Evolutionary conservation across 176 grass and related monocot species (phyloP), one percentile per base, ranked within the genome.

Genomic region (Ensete glaucum): DNA sequence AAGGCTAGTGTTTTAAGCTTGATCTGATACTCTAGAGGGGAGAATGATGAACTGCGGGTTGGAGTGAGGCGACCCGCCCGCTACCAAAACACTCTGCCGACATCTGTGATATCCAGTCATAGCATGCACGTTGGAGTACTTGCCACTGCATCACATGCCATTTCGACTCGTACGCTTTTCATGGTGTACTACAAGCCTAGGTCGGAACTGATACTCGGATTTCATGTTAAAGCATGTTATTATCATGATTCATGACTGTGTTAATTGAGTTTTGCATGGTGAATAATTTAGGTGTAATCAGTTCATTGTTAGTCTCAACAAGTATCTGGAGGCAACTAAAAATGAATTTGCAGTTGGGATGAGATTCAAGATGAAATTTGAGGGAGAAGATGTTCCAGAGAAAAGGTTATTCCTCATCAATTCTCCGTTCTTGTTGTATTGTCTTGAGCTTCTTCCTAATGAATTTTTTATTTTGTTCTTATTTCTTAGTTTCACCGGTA

Each of bases 71-170:
- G 89, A 73, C 82, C 89, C 56, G 87, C 82, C 66, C 83, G 85
- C 58, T 82, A 91, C 81, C 84, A 89, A 74, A 89, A 82, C 68
- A 92, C 87, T 74, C 89, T 96, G 84, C 92, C 92, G 0, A 76
- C 92, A 26, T 96, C 92, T 27, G 92, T 96, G 54, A 89, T 96
- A 79, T 96, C 92, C 73, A 92, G 92, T 72, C 89, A 96, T 73
- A 96, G 84, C 85, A 96, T 96, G 92, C 92, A 96, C 81, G 82
- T 96, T 68, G 92, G 92, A 53, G 92, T 96, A 23, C 86, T 96
- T 52, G 92, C 92, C 76, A 96, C 92, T 69, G 92, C 92, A 68
- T 92, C 89, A 34, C 92, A 96, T 80, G 89, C 92, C 52, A 84
- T 96, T 57, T 79, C 77, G 9, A 96, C 89, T 29, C 79, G 82